These are phyloP conservation scores for Candida insectalens DNA, from an alignment of 805 yeast species.

Conservation along the genomic window DNA sequence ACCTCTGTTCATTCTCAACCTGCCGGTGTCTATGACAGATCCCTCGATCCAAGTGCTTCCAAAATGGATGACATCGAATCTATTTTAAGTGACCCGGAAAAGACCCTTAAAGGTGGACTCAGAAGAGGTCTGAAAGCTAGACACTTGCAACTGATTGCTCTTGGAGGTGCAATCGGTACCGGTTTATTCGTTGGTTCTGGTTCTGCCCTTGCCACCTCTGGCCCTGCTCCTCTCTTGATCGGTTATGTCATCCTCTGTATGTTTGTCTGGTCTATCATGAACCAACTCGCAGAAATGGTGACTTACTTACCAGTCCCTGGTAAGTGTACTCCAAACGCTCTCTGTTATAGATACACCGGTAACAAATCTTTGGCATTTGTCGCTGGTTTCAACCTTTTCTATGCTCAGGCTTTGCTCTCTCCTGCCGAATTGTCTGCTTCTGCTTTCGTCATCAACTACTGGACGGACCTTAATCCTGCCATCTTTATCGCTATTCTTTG, in stretches of 20 bases:
- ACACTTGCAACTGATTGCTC: conserved; percentile 56
- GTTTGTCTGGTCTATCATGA: conserved; percentile 58
- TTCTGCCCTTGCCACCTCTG: conserved; percentile 24
- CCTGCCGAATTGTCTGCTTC: conserved; percentile 61
- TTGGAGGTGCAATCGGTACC: conserved; percentile 70
- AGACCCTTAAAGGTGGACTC: conserved; percentile 4
- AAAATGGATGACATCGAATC: neutral
- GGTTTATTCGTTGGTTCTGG: conserved; percentile 44
- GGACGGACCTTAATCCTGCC: conserved; percentile 51
- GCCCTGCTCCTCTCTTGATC: conserved; percentile 37
- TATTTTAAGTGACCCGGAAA: neutral
- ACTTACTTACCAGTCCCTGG: conserved; percentile 53
- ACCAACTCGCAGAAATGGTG: conserved; percentile 59
- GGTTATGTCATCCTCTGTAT: conserved; percentile 56
- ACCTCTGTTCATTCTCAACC: neutral
- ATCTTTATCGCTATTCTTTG: conserved; percentile 51
- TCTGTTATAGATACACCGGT: conserved; percentile 22
- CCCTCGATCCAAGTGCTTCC: neutral
- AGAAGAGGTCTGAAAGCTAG: conserved; percentile 33
- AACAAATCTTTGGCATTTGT: conserved; percentile 54
- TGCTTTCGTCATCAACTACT: conserved; percentile 49
- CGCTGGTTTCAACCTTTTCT: conserved; percentile 37
- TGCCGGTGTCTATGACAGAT: neutral
- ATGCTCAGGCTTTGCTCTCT: conserved; percentile 40
- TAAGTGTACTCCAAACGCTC: conserved; percentile 53